Base-by-base conservation (phyloP, 495 filamentous ascomycete species). In the Talaromyces ruber region DNA sequence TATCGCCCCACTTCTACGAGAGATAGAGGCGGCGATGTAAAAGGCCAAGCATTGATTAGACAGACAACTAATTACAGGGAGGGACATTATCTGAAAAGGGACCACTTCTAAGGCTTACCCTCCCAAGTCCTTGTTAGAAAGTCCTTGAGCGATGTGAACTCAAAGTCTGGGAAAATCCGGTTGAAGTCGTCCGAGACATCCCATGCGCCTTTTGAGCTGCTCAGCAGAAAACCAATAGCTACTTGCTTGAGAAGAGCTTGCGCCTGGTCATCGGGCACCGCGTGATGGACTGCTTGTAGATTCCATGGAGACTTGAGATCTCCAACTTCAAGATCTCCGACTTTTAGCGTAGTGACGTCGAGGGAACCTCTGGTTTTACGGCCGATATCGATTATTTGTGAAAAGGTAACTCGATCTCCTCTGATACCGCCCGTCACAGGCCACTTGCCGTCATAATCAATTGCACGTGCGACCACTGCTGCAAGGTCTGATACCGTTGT, bases 401-500 rank as follows among this genome's bases (percentile, higher is more conserved):
- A 61, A 18, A 78, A 25, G 0, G 75, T 69, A 24, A 81, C 14
- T 39, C 62, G 65, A 34, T 72, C 72, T 7, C 81, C 81, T 18
- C 65, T 62, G 55, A 84, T 79, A 0, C 81, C 81, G 4, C 80
- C 74, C 4, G 71, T 60, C 0, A 61, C 63, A 4, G 81, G 81
- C 81, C 81, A 84, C 63, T 71, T 70, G 34, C 80, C 80, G 8
- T 77, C 71, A 55, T 74, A 79, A 0, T 81, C 79, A 21, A 83
- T 65, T 2, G 81, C 81, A 60, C 53, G 56, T 55, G 67, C 74
- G 0, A 85, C 72, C 6, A 82, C 61, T 4, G 39, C 59, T 26
- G 78, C 73, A 11, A 77, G 0, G 63, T 82, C 80, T 4, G 67
- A 45, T 6, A 74, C 71, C 0, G 77, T 74, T 39, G 74, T 81